phyloP scores from a whole-genome alignment of 1,284 basidiomycete species.

The Pyrrhoderma noxium region DNA sequence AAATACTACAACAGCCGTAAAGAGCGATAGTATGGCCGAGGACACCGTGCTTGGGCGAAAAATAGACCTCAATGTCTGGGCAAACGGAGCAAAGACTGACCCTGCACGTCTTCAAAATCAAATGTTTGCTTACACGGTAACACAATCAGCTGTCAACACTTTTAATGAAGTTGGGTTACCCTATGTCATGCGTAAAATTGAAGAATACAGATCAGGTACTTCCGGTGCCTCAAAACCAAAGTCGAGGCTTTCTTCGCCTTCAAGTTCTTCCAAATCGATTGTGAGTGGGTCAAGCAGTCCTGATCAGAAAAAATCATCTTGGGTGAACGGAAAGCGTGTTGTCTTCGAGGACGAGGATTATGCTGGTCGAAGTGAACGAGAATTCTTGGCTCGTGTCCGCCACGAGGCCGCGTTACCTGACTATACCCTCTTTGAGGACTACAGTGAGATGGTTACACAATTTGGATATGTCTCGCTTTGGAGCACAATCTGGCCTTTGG shows the following conservation, averaged over 20 bases:
- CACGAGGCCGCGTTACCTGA: constrained; percentile 75
- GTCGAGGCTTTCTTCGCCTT: constrained; percentile 11
- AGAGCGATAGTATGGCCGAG: constrained; percentile 17
- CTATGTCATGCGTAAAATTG: constrained; percentile 61
- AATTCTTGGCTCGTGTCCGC: constrained; percentile 71
- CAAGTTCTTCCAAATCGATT: neutral
- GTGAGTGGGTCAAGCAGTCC: neutral
- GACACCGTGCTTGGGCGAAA: constrained; percentile 18
- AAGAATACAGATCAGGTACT: constrained; percentile 40
- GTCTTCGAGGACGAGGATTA: constrained; percentile 59
- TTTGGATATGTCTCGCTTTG: constrained; percentile 91
- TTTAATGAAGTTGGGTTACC: constrained; percentile 84
- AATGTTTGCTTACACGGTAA: constrained; percentile 93
- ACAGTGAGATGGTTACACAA: constrained; percentile 93
- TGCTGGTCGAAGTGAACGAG: constrained; percentile 55
- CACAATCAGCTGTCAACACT: constrained; percentile 81
- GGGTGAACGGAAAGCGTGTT: constrained; percentile 44
- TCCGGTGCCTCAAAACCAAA: constrained; percentile 19
- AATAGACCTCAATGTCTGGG: constrained; percentile 35
- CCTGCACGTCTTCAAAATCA: constrained; percentile 76
- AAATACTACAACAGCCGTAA: constrained; percentile 18
- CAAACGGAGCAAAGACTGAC: constrained; percentile 43
- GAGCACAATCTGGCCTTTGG: constrained; percentile 93
- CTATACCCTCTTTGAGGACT: constrained; percentile 80
- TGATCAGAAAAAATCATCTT: constrained; percentile 31